Evolutionary conservation across 75 land plant species (phyloP).

Genomic region (Selaginella tamariscina): DNA sequence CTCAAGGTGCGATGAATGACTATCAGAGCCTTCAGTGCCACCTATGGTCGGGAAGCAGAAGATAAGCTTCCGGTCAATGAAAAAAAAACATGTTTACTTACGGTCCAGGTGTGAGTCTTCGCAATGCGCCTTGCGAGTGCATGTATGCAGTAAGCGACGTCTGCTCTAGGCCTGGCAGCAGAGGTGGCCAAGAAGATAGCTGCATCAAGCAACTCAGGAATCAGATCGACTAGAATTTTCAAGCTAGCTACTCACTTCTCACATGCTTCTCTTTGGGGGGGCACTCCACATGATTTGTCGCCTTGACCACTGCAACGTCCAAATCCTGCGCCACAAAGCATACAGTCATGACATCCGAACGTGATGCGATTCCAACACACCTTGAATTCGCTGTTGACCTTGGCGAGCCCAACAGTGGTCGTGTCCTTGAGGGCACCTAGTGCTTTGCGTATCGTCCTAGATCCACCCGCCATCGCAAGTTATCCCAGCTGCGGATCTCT

Average conservation of each 20-base stretch:
- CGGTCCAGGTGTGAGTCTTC: constrained; percentile 90
- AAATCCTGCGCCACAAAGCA: constrained; percentile 46
- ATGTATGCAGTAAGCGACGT: constrained; percentile 92
- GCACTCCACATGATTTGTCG: constrained; percentile 87
- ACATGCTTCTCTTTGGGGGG: constrained; percentile 96
- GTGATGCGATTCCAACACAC: constrained; percentile 22
- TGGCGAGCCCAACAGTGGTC: constrained; percentile 76
- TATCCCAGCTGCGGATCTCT: neutral
- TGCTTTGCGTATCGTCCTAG: constrained; percentile 75
- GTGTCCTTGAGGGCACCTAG: constrained; percentile 89
- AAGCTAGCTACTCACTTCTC: constrained; percentile 46
- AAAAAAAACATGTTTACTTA: constrained; percentile 19
- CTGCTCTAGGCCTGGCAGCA: constrained; percentile 66
- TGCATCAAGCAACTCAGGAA: constrained; percentile 23
- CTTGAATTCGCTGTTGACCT: constrained; percentile 93
- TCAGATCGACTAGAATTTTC: neutral
- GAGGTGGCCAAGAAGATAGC: constrained; percentile 73
- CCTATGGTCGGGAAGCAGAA: constrained; percentile 33
- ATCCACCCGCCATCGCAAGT: constrained; percentile 56
- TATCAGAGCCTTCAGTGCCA: constrained; percentile 83
- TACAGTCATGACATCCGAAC: neutral
- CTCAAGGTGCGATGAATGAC: constrained; percentile 89
- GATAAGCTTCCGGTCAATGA: neutral
- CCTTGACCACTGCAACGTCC: constrained; percentile 95
- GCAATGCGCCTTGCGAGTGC: constrained; percentile 82